Percentiles rank a stretch among this genome's conserved stretches.
Evolutionary conservation across 306 rosid genomes (phyloP).

Genomic region (Vigna unguiculata): DNA sequence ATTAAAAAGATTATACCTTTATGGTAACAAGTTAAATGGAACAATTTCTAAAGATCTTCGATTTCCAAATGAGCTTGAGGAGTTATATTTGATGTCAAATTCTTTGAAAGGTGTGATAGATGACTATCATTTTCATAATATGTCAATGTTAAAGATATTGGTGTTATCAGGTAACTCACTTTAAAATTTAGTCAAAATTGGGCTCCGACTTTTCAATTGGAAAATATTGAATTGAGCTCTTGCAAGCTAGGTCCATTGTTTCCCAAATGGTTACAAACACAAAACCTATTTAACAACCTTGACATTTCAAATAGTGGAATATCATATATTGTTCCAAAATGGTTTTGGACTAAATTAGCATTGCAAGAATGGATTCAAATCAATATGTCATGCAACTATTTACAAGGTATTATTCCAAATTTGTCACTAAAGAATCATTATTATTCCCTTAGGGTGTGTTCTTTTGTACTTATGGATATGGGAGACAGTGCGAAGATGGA

Average conservation of each 20-base stretch:
- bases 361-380: fast-evolving
- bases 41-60: background rate
- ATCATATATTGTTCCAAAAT: background rate
- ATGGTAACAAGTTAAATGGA: background rate
- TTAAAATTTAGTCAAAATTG: too few species aligned
- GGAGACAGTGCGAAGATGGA: too few species aligned
- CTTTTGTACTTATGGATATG: too few species aligned
- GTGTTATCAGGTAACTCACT: background rate
- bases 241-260: too few species aligned
- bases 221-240: too few species aligned
- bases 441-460: background rate
- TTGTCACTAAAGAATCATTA: background rate
- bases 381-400: background rate
- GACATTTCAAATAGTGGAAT: background rate
- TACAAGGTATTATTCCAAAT: constrained; percentile 15
- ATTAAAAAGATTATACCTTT: background rate
- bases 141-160: too few species aligned
- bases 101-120: too few species aligned
- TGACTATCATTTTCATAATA: too few species aligned
- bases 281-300: fast-evolving
- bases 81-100: too few species aligned
- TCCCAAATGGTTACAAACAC: background rate
- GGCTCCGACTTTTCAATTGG: constrained; percentile 12
- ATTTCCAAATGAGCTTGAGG: background rate
- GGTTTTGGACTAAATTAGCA: constrained; percentile 19